Evolutionary conservation across 257 asterid genomes (phyloP).

Genomic region (Perilla frutescens): DNA sequence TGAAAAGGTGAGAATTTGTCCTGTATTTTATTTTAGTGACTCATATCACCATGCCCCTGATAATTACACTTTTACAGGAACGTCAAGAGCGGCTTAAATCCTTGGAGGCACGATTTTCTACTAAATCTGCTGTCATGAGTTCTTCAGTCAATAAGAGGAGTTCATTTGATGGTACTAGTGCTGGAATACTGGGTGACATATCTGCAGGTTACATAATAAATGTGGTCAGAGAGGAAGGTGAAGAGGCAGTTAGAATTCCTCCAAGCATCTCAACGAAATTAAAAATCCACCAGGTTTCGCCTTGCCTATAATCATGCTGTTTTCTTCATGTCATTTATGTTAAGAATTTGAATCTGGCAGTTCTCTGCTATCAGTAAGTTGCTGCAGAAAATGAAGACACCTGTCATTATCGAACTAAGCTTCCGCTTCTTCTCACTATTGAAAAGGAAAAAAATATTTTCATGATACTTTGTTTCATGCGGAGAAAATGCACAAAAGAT

Average conservation of each 20-base stretch:
- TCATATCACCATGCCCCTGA: slow-evolving; percentile 15
- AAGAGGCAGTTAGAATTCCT: slow-evolving; percentile 94
- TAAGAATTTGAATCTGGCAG: slow-evolving; percentile 18
- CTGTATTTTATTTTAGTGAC: slow-evolving; percentile 30
- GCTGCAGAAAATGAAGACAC: not conserved
- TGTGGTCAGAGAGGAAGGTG: slow-evolving; percentile 96
- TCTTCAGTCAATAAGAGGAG: slow-evolving; percentile 51
- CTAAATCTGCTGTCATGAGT: slow-evolving; percentile 58
- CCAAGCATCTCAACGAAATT: slow-evolving; percentile 87
- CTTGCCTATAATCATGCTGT: slow-evolving; percentile 34
- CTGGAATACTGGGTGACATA: slow-evolving; percentile 76
- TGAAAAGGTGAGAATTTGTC: slow-evolving; percentile 69
- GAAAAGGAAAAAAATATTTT: not conserved
- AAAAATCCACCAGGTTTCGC: slow-evolving; percentile 94
- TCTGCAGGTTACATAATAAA: slow-evolving; percentile 83
- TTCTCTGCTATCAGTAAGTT: slow-evolving; percentile 23
- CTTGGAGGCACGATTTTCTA: slow-evolving; percentile 79
- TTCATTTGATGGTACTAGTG: slow-evolving; percentile 61
- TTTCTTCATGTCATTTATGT: slow-evolving; percentile 31
- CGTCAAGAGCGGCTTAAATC: slow-evolving; percentile 99
- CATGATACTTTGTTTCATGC: slow-evolving; percentile 19
- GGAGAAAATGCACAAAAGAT: slow-evolving; percentile 19
- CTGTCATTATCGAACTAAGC: not conserved
- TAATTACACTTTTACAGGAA: slow-evolving; percentile 58
- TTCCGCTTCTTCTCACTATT: not conserved